Evolutionary conservation across 1,284 basidiomycete genomes (phyloP).

Genomic region (Leucoagaricus sp.): DNA sequence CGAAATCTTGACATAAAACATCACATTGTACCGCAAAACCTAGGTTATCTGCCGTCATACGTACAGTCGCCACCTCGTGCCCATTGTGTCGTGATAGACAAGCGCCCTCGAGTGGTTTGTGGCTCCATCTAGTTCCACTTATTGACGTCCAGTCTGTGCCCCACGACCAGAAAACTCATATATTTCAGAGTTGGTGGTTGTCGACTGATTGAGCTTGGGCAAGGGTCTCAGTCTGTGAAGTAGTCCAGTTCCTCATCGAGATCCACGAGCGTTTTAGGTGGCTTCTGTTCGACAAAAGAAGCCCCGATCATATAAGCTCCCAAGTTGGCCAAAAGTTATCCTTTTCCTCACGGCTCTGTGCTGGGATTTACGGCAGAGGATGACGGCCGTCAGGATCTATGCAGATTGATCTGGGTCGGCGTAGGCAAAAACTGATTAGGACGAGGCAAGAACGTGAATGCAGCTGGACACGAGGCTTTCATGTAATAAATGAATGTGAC

Average conservation of each 20-base stretch:
- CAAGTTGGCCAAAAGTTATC: constrained; percentile 11
- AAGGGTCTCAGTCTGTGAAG: constrained; percentile 1
- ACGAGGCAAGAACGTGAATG: constrained; percentile 12
- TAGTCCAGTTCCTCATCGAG: constrained; percentile 13
- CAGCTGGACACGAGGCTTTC: constrained; percentile 44
- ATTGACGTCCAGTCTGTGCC: background rate
- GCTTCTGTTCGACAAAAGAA: constrained; percentile 12
- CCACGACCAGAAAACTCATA: background rate
- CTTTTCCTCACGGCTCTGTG: constrained; percentile 9
- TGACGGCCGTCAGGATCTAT: constrained; percentile 12
- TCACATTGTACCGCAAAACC: background rate
- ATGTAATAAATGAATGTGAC: constrained; percentile 37
- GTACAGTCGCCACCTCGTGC: constrained; percentile 18
- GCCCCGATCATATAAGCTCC: constrained; percentile 13
- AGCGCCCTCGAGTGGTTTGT: background rate
- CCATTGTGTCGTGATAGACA: background rate
- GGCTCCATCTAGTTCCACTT: constrained; percentile 8
- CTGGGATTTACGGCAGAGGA: constrained; percentile 13
- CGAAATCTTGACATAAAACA: constrained; percentile 12
- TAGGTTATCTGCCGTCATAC: constrained; percentile 14
- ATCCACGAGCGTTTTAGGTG: constrained; percentile 5
- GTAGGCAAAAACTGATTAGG: constrained; percentile 12
- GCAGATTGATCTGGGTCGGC: constrained; percentile 10
- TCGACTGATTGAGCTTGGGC: background rate
- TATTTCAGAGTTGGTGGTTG: background rate